Conservation (phyloP, 2,329 filamentous ascomycete species). For the Cercospora brassicicola region DNA sequence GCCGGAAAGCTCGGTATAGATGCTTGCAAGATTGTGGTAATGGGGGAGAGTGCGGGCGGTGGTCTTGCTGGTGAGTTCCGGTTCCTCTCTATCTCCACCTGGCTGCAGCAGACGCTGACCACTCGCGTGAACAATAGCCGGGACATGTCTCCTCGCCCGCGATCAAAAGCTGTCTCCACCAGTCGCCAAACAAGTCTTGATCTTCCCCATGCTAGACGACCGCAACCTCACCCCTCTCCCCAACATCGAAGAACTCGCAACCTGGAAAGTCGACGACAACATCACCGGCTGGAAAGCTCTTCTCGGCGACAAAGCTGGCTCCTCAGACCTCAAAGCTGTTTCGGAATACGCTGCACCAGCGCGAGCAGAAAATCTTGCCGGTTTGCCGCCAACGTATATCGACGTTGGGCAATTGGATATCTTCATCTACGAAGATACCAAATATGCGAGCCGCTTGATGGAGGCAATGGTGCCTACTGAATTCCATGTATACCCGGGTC, state of each 20-base stretch:
- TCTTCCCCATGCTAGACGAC: constrained; percentile 52
- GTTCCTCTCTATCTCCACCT: background rate
- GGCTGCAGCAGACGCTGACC: background rate
- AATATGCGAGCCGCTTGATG: constrained; percentile 44
- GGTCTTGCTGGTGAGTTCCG: constrained; percentile 17
- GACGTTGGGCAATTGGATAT: constrained; percentile 47
- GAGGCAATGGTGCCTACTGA: constrained; percentile 45
- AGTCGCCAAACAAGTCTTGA: constrained; percentile 42
- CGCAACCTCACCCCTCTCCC: constrained; percentile 38
- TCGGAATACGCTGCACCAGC: constrained; percentile 30
- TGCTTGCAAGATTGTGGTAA: constrained; percentile 18
- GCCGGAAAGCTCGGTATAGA: constrained; percentile 19
- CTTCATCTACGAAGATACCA: constrained; percentile 46
- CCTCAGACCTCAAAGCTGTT: constrained; percentile 18
- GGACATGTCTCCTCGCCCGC: constrained; percentile 27
- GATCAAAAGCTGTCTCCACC: constrained; percentile 24
- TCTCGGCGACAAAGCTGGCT: constrained; percentile 34
- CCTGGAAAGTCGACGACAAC: constrained; percentile 45
- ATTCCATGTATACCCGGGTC: constrained; percentile 49
- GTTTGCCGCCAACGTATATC: constrained; percentile 49
- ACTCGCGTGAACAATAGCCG: constrained; percentile 16
- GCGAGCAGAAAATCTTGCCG: constrained; percentile 29
- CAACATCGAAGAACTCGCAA: constrained; percentile 39
- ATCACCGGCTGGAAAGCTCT: constrained; percentile 46
- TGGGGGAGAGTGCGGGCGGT: constrained; percentile 23